Conservation (phyloP, 495 filamentous ascomycete species). For the Penicillium fimorum region DNA sequence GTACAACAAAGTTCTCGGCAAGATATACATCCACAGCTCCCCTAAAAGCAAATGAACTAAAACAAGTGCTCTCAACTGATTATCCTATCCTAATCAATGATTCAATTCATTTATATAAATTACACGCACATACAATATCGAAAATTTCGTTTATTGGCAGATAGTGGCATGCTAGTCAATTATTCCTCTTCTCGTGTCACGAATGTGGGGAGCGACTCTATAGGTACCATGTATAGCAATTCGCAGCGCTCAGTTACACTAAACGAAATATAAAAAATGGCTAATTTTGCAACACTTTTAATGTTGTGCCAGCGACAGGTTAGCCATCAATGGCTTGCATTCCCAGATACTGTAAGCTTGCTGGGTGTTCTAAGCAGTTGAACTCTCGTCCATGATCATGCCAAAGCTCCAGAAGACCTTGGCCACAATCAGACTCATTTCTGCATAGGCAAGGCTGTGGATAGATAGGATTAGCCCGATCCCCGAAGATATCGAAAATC, state of each 20-base stretch:
- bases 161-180: background rate
- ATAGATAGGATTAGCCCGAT: background rate
- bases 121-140: background rate
- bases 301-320: conserved; percentile 5
- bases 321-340: conserved; percentile 34
- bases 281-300: background rate
- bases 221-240: background rate
- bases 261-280: background rate
- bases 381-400: conserved; percentile 35
- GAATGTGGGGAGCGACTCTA: background rate
- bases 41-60: background rate
- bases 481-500: background rate
- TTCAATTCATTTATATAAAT: background rate
- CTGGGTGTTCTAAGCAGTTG: conserved; percentile 39
- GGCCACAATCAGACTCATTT: conserved; percentile 52
- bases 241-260: background rate
- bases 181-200: background rate
- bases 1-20: background rate
- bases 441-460: conserved; percentile 48
- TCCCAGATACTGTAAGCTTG: conserved; percentile 35
- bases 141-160: background rate
- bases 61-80: background rate
- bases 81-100: too few relatives aligned
- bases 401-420: conserved; percentile 56
- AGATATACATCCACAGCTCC: background rate